Conservation (phyloP, 768 basidiomycete genomes). For the Amylocystis lapponica region DNA sequence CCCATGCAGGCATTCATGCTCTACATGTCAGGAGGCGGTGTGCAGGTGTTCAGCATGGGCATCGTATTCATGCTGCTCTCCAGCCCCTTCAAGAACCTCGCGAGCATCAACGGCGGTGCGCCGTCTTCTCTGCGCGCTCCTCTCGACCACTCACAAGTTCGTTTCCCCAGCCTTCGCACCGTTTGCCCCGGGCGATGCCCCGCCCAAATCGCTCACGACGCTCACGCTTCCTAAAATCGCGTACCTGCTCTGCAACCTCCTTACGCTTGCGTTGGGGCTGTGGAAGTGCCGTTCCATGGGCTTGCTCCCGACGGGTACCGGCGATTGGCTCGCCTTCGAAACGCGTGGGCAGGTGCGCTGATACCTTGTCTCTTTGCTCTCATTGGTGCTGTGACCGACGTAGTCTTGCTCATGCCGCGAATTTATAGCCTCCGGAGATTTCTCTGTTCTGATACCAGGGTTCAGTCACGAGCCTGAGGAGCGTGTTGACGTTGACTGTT, state of each 20-base stretch:
- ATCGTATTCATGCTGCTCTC: conserved; percentile 91
- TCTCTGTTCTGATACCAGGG: conserved; percentile 9
- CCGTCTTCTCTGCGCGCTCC: conserved; percentile 4
- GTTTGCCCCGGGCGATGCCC: conserved; percentile 53
- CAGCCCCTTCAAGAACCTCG: conserved; percentile 79
- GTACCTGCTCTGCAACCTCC: conserved; percentile 66
- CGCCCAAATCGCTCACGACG: conserved; percentile 44
- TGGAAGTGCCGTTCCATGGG: conserved; percentile 96
- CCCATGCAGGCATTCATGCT: conserved; percentile 99
- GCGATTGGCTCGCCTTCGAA: conserved; percentile 95
- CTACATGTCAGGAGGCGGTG: conserved; percentile 95
- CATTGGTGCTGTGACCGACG: not conserved
- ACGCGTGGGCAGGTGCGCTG: conserved; percentile 44
- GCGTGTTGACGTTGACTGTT: too few species aligned
- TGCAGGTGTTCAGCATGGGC: conserved; percentile 96
- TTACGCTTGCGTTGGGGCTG: conserved; percentile 78
- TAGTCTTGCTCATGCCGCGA: not conserved
- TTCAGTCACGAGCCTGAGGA: too few species aligned
- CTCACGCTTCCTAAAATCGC: conserved; percentile 66
- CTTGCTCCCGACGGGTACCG: conserved; percentile 81
- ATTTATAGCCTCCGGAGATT: conserved; percentile 9
- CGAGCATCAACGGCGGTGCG: conserved; percentile 74
- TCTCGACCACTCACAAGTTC: not conserved
- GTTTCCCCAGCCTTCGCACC: conserved; percentile 54
- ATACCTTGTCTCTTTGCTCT: not conserved